Evolutionary conservation across 768 basidiomycete species (phyloP), one percentile per base, ranked within the genome.

Genomic region (Ramaria rubella): DNA sequence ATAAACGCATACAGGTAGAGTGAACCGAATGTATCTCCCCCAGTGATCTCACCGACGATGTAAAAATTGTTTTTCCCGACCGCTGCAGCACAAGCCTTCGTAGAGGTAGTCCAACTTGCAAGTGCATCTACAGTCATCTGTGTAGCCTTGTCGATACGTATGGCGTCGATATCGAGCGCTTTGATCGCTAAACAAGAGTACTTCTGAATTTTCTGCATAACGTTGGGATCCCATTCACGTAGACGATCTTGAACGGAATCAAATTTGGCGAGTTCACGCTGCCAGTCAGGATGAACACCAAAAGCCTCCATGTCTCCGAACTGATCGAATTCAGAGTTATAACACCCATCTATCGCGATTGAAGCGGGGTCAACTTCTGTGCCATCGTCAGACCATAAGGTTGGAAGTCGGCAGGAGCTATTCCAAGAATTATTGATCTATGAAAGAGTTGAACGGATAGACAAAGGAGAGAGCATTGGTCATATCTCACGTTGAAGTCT

Each of bases 261-360:
- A 69, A 95, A 95, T 67, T 96, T 96, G 62, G 91, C 82, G 21
- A 96, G 74, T 69, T 96, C 89, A 78, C 94, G 93, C 66, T 95
- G 82, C 88, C 84, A 93, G 72, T 91, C 87, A 44, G 88, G 90
- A 71, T 91, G 89, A 29, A 96, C 93, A 85, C 94, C 94, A 67
- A 95, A 95, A 60, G 94, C 94, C 69, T 96, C 94, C 82, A 92
- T 91, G 72, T 96, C 94, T 60, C 94, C 94, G 63, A 88, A 96
- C 59, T 95, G 93, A 70, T 96, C 94, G 63, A 95, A 94, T 60
- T 94, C 91, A 17, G 90, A 93, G 14, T 72, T 67, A 60, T 85
- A 74, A 69, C 94, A 96, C 19, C 93, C 93, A 49, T 78, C 72
- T 19, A 56, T 24, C 5, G 4, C 15, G 14, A 75, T 72, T 54